A percentile compares a stretch with the other conserved stretches of the same genome.
phyloP scores from a whole-genome alignment of 1,284 basidiomycete genomes.

The Volvariella surrecta region DNA sequence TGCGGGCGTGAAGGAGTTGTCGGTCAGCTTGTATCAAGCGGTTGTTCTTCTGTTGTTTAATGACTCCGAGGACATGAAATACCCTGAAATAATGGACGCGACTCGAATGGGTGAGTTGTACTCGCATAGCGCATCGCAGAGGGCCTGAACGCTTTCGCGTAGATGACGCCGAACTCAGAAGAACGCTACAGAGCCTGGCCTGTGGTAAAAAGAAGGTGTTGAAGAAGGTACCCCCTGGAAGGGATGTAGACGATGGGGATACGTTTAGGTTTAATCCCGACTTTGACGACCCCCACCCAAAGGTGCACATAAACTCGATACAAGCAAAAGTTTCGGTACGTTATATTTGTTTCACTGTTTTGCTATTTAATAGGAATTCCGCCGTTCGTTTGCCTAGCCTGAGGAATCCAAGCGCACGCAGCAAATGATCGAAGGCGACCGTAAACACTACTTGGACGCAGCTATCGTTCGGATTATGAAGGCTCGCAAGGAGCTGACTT shows the following conservation, averaged over 20 bases:
- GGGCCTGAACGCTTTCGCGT: neutral
- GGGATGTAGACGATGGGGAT: conserved; percentile 75
- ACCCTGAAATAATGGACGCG: conserved; percentile 59
- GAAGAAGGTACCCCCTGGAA: conserved; percentile 71
- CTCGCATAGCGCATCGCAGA: neutral
- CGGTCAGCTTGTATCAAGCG: conserved; percentile 87
- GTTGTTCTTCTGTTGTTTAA: conserved; percentile 91
- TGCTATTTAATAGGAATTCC: neutral
- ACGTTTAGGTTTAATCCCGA: conserved; percentile 77
- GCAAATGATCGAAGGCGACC: conserved; percentile 78
- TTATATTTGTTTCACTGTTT: conserved; percentile 7
- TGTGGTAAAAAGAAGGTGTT: conserved; percentile 89
- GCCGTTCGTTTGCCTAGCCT: conserved; percentile 32
- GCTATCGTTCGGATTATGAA: conserved; percentile 97
- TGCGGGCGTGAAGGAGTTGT: conserved; percentile 76
- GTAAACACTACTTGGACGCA: conserved; percentile 82
- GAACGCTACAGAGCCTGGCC: conserved; percentile 88
- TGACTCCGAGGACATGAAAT: conserved; percentile 49
- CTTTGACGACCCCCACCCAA: conserved; percentile 75
- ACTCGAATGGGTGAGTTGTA: conserved; percentile 66
- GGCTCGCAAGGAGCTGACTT: conserved; percentile 70
- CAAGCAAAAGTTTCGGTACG: conserved; percentile 85
- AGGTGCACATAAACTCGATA: conserved; percentile 93
- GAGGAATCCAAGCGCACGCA: conserved; percentile 87
- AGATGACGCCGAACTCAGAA: conserved; percentile 72